Base-by-base conservation (phyloP, 768 basidiomycete genomes). In the Suillus cothurnatus region DNA sequence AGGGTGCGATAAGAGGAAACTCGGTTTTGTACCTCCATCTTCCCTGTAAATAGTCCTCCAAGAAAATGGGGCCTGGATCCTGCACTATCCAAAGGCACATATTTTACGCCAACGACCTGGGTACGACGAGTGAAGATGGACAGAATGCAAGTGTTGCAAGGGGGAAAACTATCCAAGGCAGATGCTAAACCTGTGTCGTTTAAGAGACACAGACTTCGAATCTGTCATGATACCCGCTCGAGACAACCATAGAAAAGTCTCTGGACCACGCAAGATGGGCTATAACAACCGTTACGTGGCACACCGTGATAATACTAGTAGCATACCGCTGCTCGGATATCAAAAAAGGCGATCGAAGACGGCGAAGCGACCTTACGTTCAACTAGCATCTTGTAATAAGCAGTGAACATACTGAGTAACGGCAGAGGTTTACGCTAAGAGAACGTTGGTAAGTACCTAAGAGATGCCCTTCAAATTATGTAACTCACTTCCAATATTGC, bases 321-420 rank as follows among this genome's bases (percentile, higher is more conserved):
- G 43, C 83, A 73, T 94, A 90, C 94, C 94, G 91, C 78, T 94
- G n/a, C 89, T 64, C n/a, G 21, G 91, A 91, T 73, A 94, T 79
- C 82, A 97, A 90, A 97, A 90, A 11, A 99, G 83, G 41, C 93
- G 92, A 76, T 99, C 97, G 70, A 99, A 97, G 5, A 96, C 96
- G 6, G 93, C 89, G 52, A 94, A 85, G 53, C 96, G 90, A 52
- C 99, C 92, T 73, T 93, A 90, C 4, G 89, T 90, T 70, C 91
- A 94, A 73, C 97, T 97, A 49, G 95, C 97, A 78, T 97, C 95
- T 8, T 15, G 26, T 61, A 49, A 9, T 34, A 34, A 47, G 12
- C n/a, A n/a, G 45, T 47, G 9, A 53, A 75, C 86, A 56, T 68
- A 95, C 95, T 96, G 84, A 43, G 95, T 97, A 69, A 95, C 86